Conservation (phyloP, 139 green algal species). For the Chlamydomonas sphaeroides region DNA sequence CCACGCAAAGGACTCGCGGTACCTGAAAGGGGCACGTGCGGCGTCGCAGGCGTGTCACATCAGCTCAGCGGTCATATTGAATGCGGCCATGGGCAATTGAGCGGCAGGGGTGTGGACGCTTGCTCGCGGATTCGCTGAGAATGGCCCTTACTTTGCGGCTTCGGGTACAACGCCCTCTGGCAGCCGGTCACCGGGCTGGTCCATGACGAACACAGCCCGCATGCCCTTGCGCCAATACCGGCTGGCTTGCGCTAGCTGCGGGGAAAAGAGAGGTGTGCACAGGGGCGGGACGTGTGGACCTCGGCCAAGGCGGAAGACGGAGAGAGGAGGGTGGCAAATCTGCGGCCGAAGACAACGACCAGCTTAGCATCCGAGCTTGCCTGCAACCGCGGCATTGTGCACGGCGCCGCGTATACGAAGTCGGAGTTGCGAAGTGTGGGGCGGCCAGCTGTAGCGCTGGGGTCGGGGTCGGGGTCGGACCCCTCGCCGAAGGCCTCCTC, state of each 20-base stretch:
- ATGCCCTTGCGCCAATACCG: neutral
- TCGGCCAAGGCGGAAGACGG: neutral
- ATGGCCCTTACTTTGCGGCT: no score
- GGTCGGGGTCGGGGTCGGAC: constrained; percentile 17
- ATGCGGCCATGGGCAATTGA: no score
- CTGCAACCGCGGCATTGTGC: neutral
- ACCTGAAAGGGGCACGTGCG: neutral
- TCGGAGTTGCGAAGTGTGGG: constrained; percentile 8
- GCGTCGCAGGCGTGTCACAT: no score
- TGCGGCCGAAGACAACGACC: no score
- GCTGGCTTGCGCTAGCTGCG: neutral
- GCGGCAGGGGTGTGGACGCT: no score
- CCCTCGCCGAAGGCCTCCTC: no score
- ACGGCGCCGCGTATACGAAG: constrained; percentile 17
- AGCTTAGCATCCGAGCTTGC: no score
- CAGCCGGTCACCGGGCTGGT: neutral
- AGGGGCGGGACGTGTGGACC: no score
- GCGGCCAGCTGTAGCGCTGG: neutral
- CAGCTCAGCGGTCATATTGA: no score
- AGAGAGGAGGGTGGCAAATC: no score
- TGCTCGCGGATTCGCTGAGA: no score
- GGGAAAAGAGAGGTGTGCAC: no score
- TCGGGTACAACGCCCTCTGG: neutral
- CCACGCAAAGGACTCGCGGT: constrained; percentile 15
- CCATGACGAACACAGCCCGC: neutral